Evolutionary conservation across 768 basidiomycete genomes (phyloP), one percentile per base, ranked within the genome.

Genomic region (Amanita subjunquillea): DNA sequence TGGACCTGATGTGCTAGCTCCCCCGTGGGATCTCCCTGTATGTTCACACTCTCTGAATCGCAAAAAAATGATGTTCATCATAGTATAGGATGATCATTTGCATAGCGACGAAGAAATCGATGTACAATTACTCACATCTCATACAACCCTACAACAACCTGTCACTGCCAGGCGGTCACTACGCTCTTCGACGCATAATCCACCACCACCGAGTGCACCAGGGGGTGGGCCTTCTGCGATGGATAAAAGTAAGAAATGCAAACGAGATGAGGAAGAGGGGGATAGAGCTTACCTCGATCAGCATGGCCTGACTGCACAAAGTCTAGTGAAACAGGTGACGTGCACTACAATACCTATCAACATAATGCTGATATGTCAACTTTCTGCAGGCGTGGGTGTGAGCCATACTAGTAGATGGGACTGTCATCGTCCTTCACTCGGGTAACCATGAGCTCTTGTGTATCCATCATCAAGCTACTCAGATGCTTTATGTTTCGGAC

Each of bases 311-410:
- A 56, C 53, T 40, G 55, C 55, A 3, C 55, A 54, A 41, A 47
- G 30, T 53, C 42, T 60, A 40, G 57, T 60, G 48, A 59, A 61
- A 54, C 56, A 55, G 57, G 60, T 58, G 50, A 56, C 29, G 39
- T 44, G 22, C 53, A 37, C 17, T 34, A 50, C 30, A 37, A 54
- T 43, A n/a, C 32, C 43, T 51, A 29, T 51, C 42, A 42, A 55
- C 50, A 53, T 44, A 36, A 42, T 54, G 17, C 32, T 56, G 27
- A 54, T 42, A 23, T 50, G 17, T 53, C 23, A 13, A 57, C 36
- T 53, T 54, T 49, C 22, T 17, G 22, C 45, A 61, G 60, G 56
- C 54, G 17, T 59, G 59, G 59, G 51, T 56, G 30, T 52, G 57
- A 17, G 17, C 17, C 17, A 1, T 17, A 17, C 17, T 17, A 17